Conservation (phyloP, 768 basidiomycete genomes). For the Lactarius sp. region DNA sequence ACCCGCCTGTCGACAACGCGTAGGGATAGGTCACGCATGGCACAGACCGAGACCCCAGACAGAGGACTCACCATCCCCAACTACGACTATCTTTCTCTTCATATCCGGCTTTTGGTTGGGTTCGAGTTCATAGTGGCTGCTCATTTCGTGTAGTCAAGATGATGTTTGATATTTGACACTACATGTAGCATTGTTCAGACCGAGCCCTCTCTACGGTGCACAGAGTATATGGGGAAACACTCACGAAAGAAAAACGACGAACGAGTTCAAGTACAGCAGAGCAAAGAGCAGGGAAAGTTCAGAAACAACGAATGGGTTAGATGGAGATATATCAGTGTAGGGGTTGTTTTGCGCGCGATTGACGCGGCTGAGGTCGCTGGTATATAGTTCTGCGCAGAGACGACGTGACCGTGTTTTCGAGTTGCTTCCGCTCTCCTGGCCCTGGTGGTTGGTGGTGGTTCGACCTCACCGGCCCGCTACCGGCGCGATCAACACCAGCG, state of each 20-base stretch:
- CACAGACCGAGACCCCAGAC: conserved; percentile 25
- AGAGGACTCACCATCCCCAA: conserved; percentile 66
- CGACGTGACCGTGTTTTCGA: neutral
- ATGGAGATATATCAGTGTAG: conserved; percentile 17
- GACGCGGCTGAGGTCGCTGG: neutral
- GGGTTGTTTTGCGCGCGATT: conserved; percentile 1
- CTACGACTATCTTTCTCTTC: conserved; percentile 85
- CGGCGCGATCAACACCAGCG: neutral
- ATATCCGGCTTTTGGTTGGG: conserved; percentile 53
- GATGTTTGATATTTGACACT: neutral
- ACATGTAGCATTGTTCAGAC: neutral
- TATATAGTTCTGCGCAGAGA: conserved; percentile 1
- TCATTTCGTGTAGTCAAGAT: conserved; percentile 21
- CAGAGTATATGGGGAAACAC: neutral
- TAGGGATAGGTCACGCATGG: conserved; percentile 27
- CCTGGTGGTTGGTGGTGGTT: neutral
- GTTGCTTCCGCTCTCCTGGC: no score
- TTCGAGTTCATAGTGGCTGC: conserved; percentile 16
- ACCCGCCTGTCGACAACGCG: conserved; percentile 49
- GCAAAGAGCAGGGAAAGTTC: neutral
- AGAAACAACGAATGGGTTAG: conserved; percentile 10
- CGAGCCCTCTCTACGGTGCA: neutral
- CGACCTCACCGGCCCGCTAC: conserved; percentile 14
- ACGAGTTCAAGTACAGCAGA: conserved; percentile 4
- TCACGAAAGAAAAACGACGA: conserved; percentile 2